phyloP scores from a whole-genome alignment of 2,329 filamentous ascomycete genomes.

The Penicillium psychrosexuale region DNA sequence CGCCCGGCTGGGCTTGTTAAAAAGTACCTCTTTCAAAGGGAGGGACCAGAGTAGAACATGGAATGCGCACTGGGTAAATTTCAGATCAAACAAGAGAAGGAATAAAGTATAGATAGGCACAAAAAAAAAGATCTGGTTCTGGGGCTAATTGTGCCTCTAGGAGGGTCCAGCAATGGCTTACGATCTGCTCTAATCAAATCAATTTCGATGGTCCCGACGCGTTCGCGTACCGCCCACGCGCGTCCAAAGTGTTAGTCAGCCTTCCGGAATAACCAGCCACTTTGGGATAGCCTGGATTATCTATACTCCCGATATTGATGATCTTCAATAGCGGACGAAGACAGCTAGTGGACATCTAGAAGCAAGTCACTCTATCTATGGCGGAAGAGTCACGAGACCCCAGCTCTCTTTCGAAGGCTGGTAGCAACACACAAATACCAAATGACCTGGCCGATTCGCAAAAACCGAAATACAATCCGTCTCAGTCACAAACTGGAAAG shows the following conservation, averaged over 20 bases:
- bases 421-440: constrained; percentile 19
- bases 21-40: constrained; percentile 19
- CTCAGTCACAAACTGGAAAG: constrained; percentile 48
- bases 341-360: neutral
- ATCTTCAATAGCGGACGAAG: neutral
- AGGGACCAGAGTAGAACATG: constrained; percentile 23
- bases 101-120: neutral
- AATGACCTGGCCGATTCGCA: constrained; percentile 22
- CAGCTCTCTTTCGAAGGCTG: constrained; percentile 11
- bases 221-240: constrained; percentile 32
- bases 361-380: constrained; percentile 30
- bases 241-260: constrained; percentile 27
- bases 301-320: constrained; percentile 10
- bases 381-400: constrained; percentile 39
- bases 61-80: constrained; percentile 10
- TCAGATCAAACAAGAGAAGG: neutral
- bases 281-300: constrained; percentile 8
- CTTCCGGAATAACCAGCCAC: constrained; percentile 25
- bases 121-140: constrained; percentile 6
- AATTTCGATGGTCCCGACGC: constrained; percentile 28
- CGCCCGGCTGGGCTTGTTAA: constrained; percentile 25
- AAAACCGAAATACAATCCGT: constrained; percentile 42
- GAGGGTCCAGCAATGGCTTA: constrained; percentile 17
- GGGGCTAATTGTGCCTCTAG: constrained; percentile 11
- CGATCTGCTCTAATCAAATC: constrained; percentile 17